Evolutionary conservation across 352 stramenopile genomes (phyloP).

Genomic region (Globisporangium yorkense): DNA sequence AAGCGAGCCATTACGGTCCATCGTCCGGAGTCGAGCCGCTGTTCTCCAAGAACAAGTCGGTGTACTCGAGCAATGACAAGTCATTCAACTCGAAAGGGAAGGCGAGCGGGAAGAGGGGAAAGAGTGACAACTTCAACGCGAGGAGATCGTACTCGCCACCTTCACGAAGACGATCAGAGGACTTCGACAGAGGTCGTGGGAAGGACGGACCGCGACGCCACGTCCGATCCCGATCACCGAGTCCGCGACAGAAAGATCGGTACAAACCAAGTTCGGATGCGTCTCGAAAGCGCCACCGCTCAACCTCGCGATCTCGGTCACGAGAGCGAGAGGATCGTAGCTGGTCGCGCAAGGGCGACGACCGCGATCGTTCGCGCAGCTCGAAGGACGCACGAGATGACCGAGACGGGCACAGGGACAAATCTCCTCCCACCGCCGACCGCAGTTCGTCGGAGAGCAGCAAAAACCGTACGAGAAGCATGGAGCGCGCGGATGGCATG

Average conservation of each 20-base stretch:
- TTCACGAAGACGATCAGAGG: slow-evolving; percentile 13
- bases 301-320: slow-evolving; percentile 10
- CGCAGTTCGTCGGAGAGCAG: neutral
- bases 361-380: neutral
- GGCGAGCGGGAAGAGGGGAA: neutral
- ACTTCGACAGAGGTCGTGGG: slow-evolving; percentile 13
- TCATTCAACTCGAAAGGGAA: neutral
- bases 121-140: slow-evolving; percentile 16
- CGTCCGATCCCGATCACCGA: slow-evolving; percentile 23
- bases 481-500: neutral
- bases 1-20: slow-evolving; percentile 34
- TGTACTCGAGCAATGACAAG: slow-evolving; percentile 4
- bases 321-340: slow-evolving; percentile 9
- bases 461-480: slow-evolving; percentile 3
- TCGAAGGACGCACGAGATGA: neutral
- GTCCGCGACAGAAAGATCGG: slow-evolving; percentile 10
- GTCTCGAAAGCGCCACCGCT: slow-evolving; percentile 3
- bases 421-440: neutral
- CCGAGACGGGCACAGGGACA: neutral
- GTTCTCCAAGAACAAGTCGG: slow-evolving; percentile 10
- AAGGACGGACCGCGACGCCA: slow-evolving; percentile 8
- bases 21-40: slow-evolving; percentile 10
- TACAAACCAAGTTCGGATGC: neutral
- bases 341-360: neutral
- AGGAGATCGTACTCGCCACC: slow-evolving; percentile 19